Base-by-base conservation (phyloP, 805 yeast species). In the Ogataea polymorpha region DNA sequence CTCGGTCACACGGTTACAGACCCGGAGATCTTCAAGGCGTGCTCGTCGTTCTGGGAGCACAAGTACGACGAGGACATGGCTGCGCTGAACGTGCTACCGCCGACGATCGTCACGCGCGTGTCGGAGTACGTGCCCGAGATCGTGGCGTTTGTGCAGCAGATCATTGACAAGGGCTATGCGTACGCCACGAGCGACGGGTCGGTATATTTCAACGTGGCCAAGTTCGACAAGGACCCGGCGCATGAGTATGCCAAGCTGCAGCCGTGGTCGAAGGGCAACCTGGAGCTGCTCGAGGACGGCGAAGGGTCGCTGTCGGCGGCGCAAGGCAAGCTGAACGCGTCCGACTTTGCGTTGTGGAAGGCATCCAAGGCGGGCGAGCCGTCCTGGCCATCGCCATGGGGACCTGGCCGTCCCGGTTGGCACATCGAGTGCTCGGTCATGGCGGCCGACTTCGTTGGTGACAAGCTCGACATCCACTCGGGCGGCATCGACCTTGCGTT, bases 401-500 rank as follows among this genome's bases (percentile, higher is more conserved):
- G 99, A 18, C 72, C 72, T 44, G 99, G 99, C 39, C 82, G 99
- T 63, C 99, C 99, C 11, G 99, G 99, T 4, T 93, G 99, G 99
- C 99, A 93, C 63, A 93, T 93, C 62, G 99, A 93, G 67, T 93
- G 99, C 74, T 89, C 97, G 7, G 99, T 93, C 15, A 93, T 93
- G 99, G 98, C 98, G 2, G 76, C 89, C 38, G 95, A 89, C 52
- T 75, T 90, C 34, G 74, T 86, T 27, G 98, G 98, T 4, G 65
- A 76, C 15, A 72, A 74, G 44, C 85, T 93, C 75, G 99, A 93
- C 64, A 87, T 93, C 51, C 99, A 93, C 62, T 82, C 96, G 13
- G 99, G 99, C 44, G 99, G 99, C 50, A 80, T 93, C 40, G 99
- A 93, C 67, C 75, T 93, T 57, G 96, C 98, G 15, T 93, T 93